Conservation (phyloP, 345 rosid genomes). For the Cardamine resedifolia region DNA sequence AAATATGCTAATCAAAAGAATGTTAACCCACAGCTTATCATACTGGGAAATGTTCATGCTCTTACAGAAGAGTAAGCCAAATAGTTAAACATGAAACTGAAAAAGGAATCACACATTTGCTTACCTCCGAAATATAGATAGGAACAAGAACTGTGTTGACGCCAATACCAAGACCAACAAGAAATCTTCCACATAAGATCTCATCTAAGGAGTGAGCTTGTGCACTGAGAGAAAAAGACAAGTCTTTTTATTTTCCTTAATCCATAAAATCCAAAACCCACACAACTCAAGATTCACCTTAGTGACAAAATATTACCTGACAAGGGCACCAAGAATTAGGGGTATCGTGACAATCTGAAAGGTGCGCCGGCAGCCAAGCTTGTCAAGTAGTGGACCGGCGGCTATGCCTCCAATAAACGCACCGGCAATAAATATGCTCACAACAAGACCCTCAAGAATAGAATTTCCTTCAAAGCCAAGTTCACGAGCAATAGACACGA, state of each 20-base stretch:
- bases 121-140: constrained; percentile 73
- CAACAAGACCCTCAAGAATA: constrained; percentile 74
- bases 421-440: constrained; percentile 79
- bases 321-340: constrained; percentile 61
- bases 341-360: constrained; percentile 63
- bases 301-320: constrained; percentile 44
- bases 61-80: background rate
- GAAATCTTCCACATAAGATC: constrained; percentile 73
- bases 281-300: background rate
- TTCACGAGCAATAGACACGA: constrained; percentile 65
- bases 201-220: constrained; percentile 74
- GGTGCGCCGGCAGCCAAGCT: constrained; percentile 66
- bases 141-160: constrained; percentile 81
- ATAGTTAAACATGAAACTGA: background rate
- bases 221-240: constrained; percentile 53
- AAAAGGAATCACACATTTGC: background rate
- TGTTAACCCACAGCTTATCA: background rate
- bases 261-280: background rate
- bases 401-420: constrained; percentile 74
- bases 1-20: background rate
- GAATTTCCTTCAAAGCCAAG: constrained; percentile 74
- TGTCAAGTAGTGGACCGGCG: constrained; percentile 59
- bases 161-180: constrained; percentile 85
- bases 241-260: background rate
- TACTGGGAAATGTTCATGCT: background rate